Percentiles rank a stretch among this genome's conserved stretches.
phyloP scores from a whole-genome alignment of 176 grass and related monocot genomes.

The Echinochloa phyllopogon region DNA sequence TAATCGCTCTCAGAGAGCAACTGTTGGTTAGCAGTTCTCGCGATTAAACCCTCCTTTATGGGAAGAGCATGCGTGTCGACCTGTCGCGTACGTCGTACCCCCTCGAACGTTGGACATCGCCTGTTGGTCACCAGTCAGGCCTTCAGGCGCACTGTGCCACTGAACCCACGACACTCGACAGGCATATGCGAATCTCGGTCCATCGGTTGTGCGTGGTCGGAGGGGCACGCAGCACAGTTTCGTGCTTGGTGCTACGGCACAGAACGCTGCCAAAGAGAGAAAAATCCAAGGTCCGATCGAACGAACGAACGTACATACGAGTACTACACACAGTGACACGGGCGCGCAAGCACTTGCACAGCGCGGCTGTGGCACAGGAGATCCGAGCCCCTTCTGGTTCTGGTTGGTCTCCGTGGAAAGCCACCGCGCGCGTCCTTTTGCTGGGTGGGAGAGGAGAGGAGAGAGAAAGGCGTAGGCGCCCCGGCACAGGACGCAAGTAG shows the following conservation, averaged over 20 bases:
- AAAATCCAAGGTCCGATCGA: not conserved
- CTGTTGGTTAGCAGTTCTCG: not conserved
- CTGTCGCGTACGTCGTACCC: not conserved
- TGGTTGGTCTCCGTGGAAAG: not conserved
- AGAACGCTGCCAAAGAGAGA: too few relatives aligned
- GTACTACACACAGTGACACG: too few relatives aligned
- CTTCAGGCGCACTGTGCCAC: not conserved
- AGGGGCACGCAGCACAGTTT: not conserved
- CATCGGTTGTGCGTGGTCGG: not conserved
- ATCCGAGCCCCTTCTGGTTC: not conserved
- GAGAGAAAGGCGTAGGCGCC: not conserved
- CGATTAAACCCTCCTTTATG: not conserved
- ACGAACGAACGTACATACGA: too few relatives aligned
- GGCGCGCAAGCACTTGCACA: not conserved
- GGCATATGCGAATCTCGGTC: not conserved
- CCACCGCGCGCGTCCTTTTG: not conserved
- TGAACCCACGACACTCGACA: not conserved
- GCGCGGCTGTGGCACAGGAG: not conserved
- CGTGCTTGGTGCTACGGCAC: not conserved
- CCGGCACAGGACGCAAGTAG: slow-evolving; percentile 1
- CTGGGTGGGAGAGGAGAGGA: not conserved
- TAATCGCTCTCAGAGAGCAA: not conserved
- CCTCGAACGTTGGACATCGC: not conserved
- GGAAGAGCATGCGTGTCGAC: slow-evolving; percentile 7
- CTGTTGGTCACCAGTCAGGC: not conserved